Base-by-base conservation (phyloP, 805 yeast genomes). In the Candida quercuum region DNA sequence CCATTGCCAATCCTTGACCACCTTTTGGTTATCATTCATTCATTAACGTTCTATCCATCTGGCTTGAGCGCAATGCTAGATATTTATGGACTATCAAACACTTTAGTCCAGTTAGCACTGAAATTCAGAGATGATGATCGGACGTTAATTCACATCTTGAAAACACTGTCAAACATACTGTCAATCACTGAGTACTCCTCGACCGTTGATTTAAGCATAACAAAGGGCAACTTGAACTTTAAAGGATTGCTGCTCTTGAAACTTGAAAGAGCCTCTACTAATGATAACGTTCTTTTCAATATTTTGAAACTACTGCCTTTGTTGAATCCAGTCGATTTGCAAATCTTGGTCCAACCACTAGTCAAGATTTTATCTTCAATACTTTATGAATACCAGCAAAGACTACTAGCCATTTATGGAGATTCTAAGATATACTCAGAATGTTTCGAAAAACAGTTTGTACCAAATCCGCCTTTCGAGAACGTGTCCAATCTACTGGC, bases 301-400 rank as follows among this genome's bases (percentile, higher is more conserved):
- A 45, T 51, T 5, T 46, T 49, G 27, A 35, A 34, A 9, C 38
- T 52, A 10, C 27, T 52, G 9, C 56, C 57, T 17, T 52, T 43
- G 16, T 36, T 52, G 32, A 44, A 48, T 26, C 49, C 56, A 18
- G 2, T 33, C 0, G 46, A 42, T 1, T 27, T 45, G 19, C 42
- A 40, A n/a, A 7, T 9, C 8, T 36, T 51, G n/a, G 31, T 48
- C 3, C 31, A 28, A 6, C 41, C 49, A 8, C 22, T 42, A 1
- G 12, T 51, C 3, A 32, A 26, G 10, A 40, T 45, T 4, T 17
- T 52, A 14, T 37, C 40, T 6, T n/a, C 6, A 4, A 25, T 41
- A 0, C 23, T 48, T 4, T 14, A 36, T 4, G 32, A 20, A 5
- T 48, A 52, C 2, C 27, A 39, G 10, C 21, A 25, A 2, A 19